Evolutionary conservation across 257 asterid genomes (phyloP).

Genomic region (Primulina eburnea): DNA sequence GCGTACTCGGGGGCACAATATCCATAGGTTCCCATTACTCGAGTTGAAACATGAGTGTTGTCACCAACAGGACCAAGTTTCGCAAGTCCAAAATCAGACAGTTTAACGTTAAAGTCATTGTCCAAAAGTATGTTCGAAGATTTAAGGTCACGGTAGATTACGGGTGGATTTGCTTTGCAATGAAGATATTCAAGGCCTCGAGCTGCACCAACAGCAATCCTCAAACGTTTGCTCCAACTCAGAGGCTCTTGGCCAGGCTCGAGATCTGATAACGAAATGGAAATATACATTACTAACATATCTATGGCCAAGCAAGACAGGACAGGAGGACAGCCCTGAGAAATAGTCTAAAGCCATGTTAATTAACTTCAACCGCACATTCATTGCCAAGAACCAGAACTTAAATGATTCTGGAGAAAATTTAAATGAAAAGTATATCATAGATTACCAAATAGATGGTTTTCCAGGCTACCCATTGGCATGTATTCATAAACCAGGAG

Average conservation of each 20-base stretch:
- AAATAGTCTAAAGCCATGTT: neutral
- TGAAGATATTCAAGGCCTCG: conserved; percentile 85
- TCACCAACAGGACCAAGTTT: conserved; percentile 91
- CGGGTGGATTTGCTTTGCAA: conserved; percentile 80
- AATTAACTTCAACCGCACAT: neutral
- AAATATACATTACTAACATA: neutral
- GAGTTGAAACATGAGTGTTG: conserved; percentile 85
- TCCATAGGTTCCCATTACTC: conserved; percentile 94
- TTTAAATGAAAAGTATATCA: neutral
- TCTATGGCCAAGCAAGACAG: neutral
- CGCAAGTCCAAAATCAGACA: conserved; percentile 91
- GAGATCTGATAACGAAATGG: conserved; percentile 33
- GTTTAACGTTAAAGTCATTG: conserved; percentile 67
- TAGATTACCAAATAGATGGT: conserved; percentile 74
- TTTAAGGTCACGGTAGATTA: conserved; percentile 80
- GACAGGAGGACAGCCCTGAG: neutral
- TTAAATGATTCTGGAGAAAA: too few species aligned
- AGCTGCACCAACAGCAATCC: conserved; percentile 84
- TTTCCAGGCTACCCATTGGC: conserved; percentile 88
- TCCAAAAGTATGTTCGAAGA: conserved; percentile 82
- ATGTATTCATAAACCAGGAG: conserved; percentile 84
- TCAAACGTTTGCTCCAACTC: conserved; percentile 76
- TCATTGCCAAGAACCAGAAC: neutral
- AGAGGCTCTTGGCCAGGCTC: conserved; percentile 49
- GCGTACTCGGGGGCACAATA: conserved; percentile 94